Evolutionary conservation across 2,329 filamentous ascomycete species (phyloP).

Genomic region (Aspergillus oerlinghausenensis): DNA sequence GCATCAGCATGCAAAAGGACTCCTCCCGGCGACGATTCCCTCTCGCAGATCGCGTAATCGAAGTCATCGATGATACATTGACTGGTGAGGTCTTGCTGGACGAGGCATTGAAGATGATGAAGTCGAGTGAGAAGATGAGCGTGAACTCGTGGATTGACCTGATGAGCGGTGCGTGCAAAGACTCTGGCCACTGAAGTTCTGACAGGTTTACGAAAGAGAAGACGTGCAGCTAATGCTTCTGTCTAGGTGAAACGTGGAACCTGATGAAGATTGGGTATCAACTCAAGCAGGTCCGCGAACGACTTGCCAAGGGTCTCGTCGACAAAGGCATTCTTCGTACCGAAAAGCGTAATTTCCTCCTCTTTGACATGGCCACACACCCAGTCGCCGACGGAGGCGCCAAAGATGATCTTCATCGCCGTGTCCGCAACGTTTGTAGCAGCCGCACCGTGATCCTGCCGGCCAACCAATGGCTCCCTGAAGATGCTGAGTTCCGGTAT

Average conservation of each 20-base stretch:
- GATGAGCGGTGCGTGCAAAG: slow-evolving; percentile 72
- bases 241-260: slow-evolving; percentile 94
- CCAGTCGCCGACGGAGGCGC: slow-evolving; percentile 93
- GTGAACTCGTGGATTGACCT: slow-evolving; percentile 98
- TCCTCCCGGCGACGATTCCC: slow-evolving; percentile 86
- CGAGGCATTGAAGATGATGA: slow-evolving; percentile 99
- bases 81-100: slow-evolving; percentile 96
- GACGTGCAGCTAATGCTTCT: slow-evolving; percentile 8
- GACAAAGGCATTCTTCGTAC: slow-evolving; percentile 98
- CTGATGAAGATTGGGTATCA: slow-evolving; percentile 99
- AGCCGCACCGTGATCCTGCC: slow-evolving; percentile 90
- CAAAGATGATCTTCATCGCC: slow-evolving; percentile 93
- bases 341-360: slow-evolving; percentile 98
- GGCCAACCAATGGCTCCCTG: slow-evolving; percentile 81
- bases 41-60: slow-evolving; percentile 86
- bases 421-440: slow-evolving; percentile 87
- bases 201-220: not conserved
- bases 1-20: slow-evolving; percentile 98
- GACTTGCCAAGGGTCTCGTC: slow-evolving; percentile 92
- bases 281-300: slow-evolving; percentile 97
- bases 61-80: slow-evolving; percentile 93
- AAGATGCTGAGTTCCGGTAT: slow-evolving; percentile 91
- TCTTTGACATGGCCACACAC: slow-evolving; percentile 99
- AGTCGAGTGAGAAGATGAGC: slow-evolving; percentile 99
- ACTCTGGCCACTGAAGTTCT: not conserved